Evolutionary conservation across 2,329 filamentous ascomycete species (phyloP).

Genomic region (Lecanoromycetidae sp.): DNA sequence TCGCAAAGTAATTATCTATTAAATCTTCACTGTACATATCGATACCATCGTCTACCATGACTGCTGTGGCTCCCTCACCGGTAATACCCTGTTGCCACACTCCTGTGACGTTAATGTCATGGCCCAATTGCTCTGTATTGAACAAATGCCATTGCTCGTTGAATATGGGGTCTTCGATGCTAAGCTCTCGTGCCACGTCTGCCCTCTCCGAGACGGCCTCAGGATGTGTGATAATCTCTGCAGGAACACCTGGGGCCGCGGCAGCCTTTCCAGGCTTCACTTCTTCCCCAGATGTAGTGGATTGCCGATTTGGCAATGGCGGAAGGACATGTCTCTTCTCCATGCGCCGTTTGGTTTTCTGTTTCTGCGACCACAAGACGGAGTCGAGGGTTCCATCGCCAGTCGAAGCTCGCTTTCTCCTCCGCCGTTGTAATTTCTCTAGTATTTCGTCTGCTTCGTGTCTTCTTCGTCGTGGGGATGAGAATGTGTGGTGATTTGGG

Average conservation of each 20-base stretch:
- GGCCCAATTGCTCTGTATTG: slow-evolving; percentile 67
- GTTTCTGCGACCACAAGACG: slow-evolving; percentile 70
- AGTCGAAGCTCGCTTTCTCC: slow-evolving; percentile 47
- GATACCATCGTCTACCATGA: slow-evolving; percentile 89
- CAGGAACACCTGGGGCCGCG: slow-evolving; percentile 4
- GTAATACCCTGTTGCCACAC: slow-evolving; percentile 87
- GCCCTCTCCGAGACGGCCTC: slow-evolving; percentile 46
- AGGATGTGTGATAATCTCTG: slow-evolving; percentile 25
- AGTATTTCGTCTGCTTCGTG: slow-evolving; percentile 40
- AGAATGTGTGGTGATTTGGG: slow-evolving; percentile 74
- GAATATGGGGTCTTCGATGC: slow-evolving; percentile 83
- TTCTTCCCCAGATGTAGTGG: slow-evolving; percentile 17
- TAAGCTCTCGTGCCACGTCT: slow-evolving; percentile 51
- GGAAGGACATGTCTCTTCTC: slow-evolving; percentile 42
- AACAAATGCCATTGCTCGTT: slow-evolving; percentile 89
- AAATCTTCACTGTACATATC: slow-evolving; percentile 93
- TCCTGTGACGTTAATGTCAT: slow-evolving; percentile 93
- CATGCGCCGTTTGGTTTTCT: slow-evolving; percentile 48
- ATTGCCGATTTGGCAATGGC: slow-evolving; percentile 26
- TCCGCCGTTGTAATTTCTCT: slow-evolving; percentile 42
- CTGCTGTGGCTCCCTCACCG: slow-evolving; percentile 75
- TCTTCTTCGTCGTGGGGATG: slow-evolving; percentile 47
- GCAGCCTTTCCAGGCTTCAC: slow-evolving; percentile 1
- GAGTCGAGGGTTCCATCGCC: slow-evolving; percentile 54
- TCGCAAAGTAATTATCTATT: slow-evolving; percentile 84